These are phyloP conservation scores for Populus simonii DNA, from an alignment of 345 rosid genomes.

Conservation along the genomic window DNA sequence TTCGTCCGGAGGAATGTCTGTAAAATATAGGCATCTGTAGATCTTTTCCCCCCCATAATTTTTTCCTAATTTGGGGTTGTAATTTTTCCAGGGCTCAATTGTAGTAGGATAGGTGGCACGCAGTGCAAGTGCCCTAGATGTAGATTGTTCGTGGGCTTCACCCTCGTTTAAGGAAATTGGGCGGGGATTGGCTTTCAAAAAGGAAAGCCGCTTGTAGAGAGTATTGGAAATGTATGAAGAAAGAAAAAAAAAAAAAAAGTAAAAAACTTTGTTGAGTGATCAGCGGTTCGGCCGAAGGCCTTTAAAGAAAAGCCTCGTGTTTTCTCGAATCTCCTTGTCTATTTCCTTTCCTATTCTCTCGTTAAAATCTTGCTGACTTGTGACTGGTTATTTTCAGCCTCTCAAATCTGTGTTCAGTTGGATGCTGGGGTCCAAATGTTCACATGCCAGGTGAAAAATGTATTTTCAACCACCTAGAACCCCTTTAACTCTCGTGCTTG, in stretches of 20 bases:
- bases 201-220: constrained; percentile 23
- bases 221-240: constrained; percentile 4
- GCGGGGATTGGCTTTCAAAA: constrained; percentile 19
- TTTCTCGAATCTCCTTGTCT: not conserved
- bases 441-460: not conserved
- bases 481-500: too few species aligned
- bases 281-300: constrained; percentile 33
- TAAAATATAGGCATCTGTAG: constrained; percentile 27
- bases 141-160: constrained; percentile 11
- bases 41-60: not conserved
- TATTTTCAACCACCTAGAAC: not conserved
- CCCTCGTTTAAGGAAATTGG: constrained; percentile 19
- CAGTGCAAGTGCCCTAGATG: constrained; percentile 12
- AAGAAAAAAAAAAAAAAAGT: not conserved
- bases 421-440: not conserved
- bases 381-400: not conserved
- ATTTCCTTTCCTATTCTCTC: not conserved
- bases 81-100: constrained; percentile 15
- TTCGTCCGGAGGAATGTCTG: constrained; percentile 20
- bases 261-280: constrained; percentile 10
- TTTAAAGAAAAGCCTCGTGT: not conserved
- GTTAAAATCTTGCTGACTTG: not conserved
- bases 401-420: not conserved
- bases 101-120: constrained; percentile 18
- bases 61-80: constrained; percentile 5